Base-by-base conservation (phyloP, 352 stramenopile genomes). In the Phytophthora quininea region DNA sequence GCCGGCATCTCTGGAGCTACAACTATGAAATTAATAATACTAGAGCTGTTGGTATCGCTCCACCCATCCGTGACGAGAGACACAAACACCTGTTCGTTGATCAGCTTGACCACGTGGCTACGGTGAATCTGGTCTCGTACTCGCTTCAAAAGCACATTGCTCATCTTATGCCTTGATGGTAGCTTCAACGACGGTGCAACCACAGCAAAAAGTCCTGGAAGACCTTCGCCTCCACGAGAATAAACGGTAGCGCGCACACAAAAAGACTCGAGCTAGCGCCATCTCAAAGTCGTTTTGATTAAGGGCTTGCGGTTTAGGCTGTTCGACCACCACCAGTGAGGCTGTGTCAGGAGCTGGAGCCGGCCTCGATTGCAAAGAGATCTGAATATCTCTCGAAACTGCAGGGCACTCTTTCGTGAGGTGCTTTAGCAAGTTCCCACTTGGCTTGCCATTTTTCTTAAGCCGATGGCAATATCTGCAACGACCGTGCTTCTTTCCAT, bases 1-100 rank as follows among this genome's bases (percentile, higher is more conserved):
- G 49, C 42, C 19, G 48, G 48, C 48, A 54, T 40, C 35, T 11
- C 35, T 6, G 35, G 35, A 6, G 35, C 49, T 30, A 55, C 32
- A 30, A 55, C 49, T 32, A 55, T 30, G 12, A 55, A 55, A 14
- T 55, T 55, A 30, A 55, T 55, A 30, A 55, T 55, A 55, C 49
- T 55, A 12, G 32, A 43, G 31, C 49, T 45, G 15, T 55, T 55
- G 12, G 32, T 55, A 43, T 46, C 49, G 12, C 31, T 55, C 49
- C 49, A 55, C 4, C 49, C 49, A 24, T 55, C 15, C 6, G 49
- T 55, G 4, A 55, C 49, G 49, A 55, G 49, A 12, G 49, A 55
- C 4, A 55, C 49, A 24, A 45, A 55, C 3, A 33, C 30, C 15
- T 43, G 32, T 4, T 45, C 31, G 43, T 55, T 55, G 31, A 55